A percentile compares a stretch with the other conserved stretches of the same genome.
These are phyloP conservation scores for Pseudonitzschia multiseries DNA, from an alignment of 108 stramenopile genomes.

Conservation along the genomic window DNA sequence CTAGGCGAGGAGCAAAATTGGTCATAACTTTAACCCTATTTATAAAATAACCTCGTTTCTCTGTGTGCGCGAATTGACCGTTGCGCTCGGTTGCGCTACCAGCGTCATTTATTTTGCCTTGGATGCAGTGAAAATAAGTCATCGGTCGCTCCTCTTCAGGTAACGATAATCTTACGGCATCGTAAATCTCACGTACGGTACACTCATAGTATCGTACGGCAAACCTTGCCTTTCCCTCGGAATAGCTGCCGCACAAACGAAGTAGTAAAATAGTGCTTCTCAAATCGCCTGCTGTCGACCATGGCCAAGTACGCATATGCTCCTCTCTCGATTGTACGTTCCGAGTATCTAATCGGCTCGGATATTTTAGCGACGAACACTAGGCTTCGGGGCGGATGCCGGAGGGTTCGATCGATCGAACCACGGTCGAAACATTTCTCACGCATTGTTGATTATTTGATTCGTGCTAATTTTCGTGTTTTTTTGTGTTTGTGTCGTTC, in stretches of 20 bases:
- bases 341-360: too few species aligned
- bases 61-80: slow-evolving; percentile 3
- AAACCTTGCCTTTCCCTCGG: too few species aligned
- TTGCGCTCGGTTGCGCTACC: neutral
- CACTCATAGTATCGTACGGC: too few species aligned
- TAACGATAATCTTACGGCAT: too few species aligned
- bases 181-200: too few species aligned
- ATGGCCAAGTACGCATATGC: slow-evolving; percentile 92
- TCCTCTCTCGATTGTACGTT: slow-evolving; percentile 80
- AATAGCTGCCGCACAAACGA: too few species aligned
- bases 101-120: neutral
- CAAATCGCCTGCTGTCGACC: neutral
- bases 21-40: neutral
- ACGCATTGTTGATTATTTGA: neutral
- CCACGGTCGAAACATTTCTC: too few species aligned
- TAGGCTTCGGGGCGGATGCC: too few species aligned
- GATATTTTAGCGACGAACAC: too few species aligned
- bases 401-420: too few species aligned
- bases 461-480: neutral
- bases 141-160: too few species aligned
- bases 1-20: too few species aligned
- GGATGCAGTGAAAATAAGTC: neutral
- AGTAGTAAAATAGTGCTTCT: neutral
- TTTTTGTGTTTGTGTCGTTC: slow-evolving; percentile 9
- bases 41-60: neutral